Base-by-base conservation (phyloP, 768 basidiomycete species). In the Leucocoprinus birnbaumii region DNA sequence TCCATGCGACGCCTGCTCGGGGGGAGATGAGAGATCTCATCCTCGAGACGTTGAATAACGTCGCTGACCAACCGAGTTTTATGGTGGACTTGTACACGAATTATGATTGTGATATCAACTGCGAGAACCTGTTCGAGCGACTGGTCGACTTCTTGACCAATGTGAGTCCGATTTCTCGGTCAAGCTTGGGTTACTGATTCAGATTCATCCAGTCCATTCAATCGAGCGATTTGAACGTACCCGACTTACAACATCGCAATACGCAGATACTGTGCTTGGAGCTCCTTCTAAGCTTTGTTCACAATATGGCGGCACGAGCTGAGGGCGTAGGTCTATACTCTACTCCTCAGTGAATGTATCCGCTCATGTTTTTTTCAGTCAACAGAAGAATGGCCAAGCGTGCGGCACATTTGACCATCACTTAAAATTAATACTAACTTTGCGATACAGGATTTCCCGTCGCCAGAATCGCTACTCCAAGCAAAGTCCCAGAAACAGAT, bases 41-140 rank as follows among this genome's bases (percentile, higher is more conserved):
- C 63, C 73, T 99, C 56, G 96, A 98, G 68, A 89, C 89, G 3
- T 73, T 98, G 22, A 81, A 80, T 51, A 87, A 91, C 51, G 82
- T 95, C 42, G 87, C 91, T 14, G 78, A 88, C 2, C 85, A 89
- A 62, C 84, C 91, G 2, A 91, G 87, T 65, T 95, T 96, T 73
- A 93, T 97, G 89, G 91, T 96, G 44, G 94, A 98, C 63, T 75
- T 97, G 13, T 99, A 93, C 73, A 80, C 85, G 52, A 99, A 98
- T 68, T 99, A 98, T 68, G 97, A 99, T 66, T 98, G 94, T 64
- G 94, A 97, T 64, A 85, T 89, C 60, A 96, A 98, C 64, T 94
- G 92, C 68, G 97, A 98, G 73, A 96, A 98, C 67, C 71, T 98
- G 53, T 96, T 95, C 62, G 95, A 98, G 66, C 79, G 91, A 14